Base-by-base conservation (phyloP, 2,329 filamentous ascomycete genomes). In the Calcarisporium arbuscula region DNA sequence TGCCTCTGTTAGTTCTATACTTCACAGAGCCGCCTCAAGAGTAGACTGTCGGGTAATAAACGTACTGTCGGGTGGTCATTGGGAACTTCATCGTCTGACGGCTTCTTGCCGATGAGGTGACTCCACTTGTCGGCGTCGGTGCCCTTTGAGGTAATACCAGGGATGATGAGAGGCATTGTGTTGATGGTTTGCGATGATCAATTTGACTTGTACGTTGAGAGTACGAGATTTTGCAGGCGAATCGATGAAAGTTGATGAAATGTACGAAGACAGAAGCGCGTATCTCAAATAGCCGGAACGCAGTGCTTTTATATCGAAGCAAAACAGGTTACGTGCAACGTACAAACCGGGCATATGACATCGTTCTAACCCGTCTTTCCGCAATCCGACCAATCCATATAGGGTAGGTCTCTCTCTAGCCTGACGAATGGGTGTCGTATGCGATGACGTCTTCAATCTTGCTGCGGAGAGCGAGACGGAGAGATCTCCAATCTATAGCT, bases 151-250 rank as follows among this genome's bases (percentile, higher is more conserved):
- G 65, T 77, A 47, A 79, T 60, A 51, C 71, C 73, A 36, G 76
- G 75, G 14, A 78, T 68, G 48, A 81, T 67, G 59, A 81, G 76
- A 72, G 77, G 77, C 77, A 82, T 79, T 61, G n/a, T 55, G 40
- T 25, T 18, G 32, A 29, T 40, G 34, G 30, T 35, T 10, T 19
- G 30, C 19, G 26, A 34, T 11, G 32, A 16, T 3, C 22, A 28
- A 5, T 7, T 14, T 9, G 22, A 34, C 8, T 12, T n/a, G 12
- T 34, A 34, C n/a, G 15, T 28, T 5, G 8, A 18, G 9, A 23
- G n/a, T n/a, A n/a, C n/a, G n/a, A n/a, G 15, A 20, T 27, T 19
- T 30, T 23, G 8, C 7, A 23, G 21, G 21, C 5, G 15, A 27
- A 9, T 9, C 14, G 22, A 9, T 8, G 22, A 9, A n/a, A n/a